Percentiles rank a stretch among this genome's conserved stretches.
Conservation (phyloP, 2,329 filamentous ascomycete genomes). For the Alternaria gaisen region DNA sequence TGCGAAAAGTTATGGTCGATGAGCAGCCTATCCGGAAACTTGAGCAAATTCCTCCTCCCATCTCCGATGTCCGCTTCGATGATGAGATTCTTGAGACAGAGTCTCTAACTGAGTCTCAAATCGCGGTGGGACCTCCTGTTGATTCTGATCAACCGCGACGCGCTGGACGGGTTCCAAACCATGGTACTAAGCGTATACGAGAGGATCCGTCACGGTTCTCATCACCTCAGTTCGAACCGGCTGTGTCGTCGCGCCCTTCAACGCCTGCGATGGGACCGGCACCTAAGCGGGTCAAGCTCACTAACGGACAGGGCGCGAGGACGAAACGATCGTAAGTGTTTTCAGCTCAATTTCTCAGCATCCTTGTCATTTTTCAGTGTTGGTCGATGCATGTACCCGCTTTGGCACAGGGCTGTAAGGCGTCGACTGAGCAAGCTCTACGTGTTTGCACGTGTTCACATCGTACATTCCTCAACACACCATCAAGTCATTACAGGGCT, state of each 20-base stretch:
- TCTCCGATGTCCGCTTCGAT: conserved; percentile 48
- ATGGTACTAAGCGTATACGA: conserved; percentile 44
- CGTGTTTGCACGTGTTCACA: conserved; percentile 45
- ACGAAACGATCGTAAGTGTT: conserved; percentile 52
- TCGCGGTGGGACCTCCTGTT: conserved; percentile 47
- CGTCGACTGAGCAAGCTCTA: conserved; percentile 46
- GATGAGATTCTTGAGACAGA: conserved; percentile 50
- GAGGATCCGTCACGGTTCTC: conserved; percentile 42
- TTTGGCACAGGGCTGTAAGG: conserved; percentile 36
- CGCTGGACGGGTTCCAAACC: conserved; percentile 38
- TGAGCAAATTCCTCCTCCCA: conserved; percentile 28
- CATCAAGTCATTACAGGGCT: conserved; percentile 41
- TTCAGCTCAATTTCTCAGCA: conserved; percentile 14
- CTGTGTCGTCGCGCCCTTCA: conserved; percentile 43
- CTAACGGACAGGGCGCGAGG: conserved; percentile 46
- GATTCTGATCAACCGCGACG: conserved; percentile 43
- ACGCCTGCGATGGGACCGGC: conserved; percentile 43
- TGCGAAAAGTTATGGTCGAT: conserved; percentile 39
- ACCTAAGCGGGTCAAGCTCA: conserved; percentile 48
- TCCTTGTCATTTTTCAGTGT: conserved; percentile 21
- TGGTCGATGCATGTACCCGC: conserved; percentile 36
- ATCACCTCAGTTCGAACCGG: conserved; percentile 44
- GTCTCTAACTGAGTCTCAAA: conserved; percentile 48
- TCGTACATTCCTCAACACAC: conserved; percentile 23
- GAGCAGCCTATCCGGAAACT: conserved; percentile 36